Evolutionary conservation across 2,329 filamentous ascomycete genomes (phyloP).

Genomic region (Blastomyces gilchristii): DNA sequence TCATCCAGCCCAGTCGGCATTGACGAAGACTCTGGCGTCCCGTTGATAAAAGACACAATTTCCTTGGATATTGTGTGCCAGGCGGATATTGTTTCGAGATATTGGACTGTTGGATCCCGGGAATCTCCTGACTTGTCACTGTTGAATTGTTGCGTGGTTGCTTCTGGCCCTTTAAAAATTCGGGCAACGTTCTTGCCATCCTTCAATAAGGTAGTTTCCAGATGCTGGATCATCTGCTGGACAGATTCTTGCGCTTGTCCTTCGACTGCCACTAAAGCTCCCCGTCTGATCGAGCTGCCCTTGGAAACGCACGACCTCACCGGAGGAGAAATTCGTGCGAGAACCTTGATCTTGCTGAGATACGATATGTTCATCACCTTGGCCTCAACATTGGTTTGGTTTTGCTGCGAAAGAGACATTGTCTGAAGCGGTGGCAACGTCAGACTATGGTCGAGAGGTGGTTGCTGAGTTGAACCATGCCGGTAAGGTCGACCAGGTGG

Average conservation of each 20-base stretch:
- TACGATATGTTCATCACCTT: constrained; percentile 68
- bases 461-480: constrained; percentile 20
- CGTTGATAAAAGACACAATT: constrained; percentile 51
- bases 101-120: constrained; percentile 44
- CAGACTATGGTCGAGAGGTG: constrained; percentile 40
- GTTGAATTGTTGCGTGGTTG: constrained; percentile 10
- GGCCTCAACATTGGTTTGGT: constrained; percentile 48
- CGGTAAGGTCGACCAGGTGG: constrained; percentile 35
- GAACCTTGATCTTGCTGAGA: constrained; percentile 62
- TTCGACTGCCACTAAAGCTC: constrained; percentile 74
- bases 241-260: constrained; percentile 58
- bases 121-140: constrained; percentile 23
- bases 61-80: constrained; percentile 70
- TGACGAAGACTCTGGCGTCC: constrained; percentile 7
- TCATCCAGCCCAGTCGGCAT: constrained; percentile 17
- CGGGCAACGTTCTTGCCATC: constrained; percentile 43
- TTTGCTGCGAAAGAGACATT: constrained; percentile 21
- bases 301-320: constrained; percentile 35
- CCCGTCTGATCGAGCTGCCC: constrained; percentile 43
- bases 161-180: constrained; percentile 39
- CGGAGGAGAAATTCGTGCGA: constrained; percentile 65
- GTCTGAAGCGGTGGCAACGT: constrained; percentile 47
- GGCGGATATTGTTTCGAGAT: constrained; percentile 55
- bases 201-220: constrained; percentile 46
- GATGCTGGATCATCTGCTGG: constrained; percentile 53